Evolutionary conservation across 129 eudicot genomes (phyloP).

Genomic region (Flaveria brownii): DNA sequence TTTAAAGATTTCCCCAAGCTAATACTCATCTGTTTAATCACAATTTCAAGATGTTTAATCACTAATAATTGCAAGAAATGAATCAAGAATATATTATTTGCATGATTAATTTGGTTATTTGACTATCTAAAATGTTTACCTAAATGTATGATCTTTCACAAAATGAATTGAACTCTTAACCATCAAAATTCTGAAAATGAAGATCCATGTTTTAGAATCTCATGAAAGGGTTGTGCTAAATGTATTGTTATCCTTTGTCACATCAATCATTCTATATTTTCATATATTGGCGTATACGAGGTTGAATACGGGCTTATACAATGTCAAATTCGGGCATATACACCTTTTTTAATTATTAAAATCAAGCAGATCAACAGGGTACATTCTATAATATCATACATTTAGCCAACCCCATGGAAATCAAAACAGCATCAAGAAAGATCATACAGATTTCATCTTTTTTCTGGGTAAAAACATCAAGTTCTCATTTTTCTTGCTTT

Average conservation of each 20-base stretch:
- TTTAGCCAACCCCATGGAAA: neutral
- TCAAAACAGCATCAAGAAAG: neutral
- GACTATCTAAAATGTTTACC: neutral
- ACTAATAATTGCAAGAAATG: slow-evolving; percentile 2
- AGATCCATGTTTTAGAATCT: neutral
- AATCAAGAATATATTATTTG: slow-evolving; percentile 7
- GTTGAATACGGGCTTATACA: no score
- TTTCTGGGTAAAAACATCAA: neutral
- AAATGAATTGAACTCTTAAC: neutral
- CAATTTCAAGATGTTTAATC: slow-evolving; percentile 9
- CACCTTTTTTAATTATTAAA: no score
- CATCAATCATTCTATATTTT: no score
- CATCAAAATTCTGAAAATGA: neutral
- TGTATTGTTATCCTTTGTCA: no score
- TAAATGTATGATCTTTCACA: no score
- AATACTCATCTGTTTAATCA: slow-evolving; percentile 45
- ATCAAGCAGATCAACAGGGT: no score
- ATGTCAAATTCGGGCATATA: no score
- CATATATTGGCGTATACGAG: no score
- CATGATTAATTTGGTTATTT: neutral
- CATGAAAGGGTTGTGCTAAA: neutral
- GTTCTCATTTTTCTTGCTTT: neutral
- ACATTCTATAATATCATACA: neutral
- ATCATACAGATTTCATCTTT: slow-evolving; percentile 6
- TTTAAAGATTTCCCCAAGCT: slow-evolving; percentile 57